These are phyloP conservation scores for Teratosphaeria gauchensis DNA, from an alignment of 2,329 filamentous ascomycete species.

Conservation along the genomic window DNA sequence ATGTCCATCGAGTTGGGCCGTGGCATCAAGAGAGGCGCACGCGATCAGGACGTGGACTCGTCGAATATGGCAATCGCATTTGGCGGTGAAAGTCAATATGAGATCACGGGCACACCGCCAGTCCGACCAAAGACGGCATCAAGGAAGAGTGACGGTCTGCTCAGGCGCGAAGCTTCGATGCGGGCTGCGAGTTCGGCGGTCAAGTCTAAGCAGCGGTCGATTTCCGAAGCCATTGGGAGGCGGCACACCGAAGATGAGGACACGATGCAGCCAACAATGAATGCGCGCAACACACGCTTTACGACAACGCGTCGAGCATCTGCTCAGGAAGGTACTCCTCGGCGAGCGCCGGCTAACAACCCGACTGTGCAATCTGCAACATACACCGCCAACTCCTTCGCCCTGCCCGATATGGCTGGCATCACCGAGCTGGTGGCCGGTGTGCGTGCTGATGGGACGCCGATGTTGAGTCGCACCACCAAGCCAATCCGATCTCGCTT, in stretches of 20 bases:
- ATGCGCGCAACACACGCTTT: conserved; percentile 48
- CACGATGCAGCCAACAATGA: conserved; percentile 27
- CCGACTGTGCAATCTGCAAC: conserved; percentile 31
- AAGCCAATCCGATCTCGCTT: conserved; percentile 44
- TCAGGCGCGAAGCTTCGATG: conserved; percentile 37
- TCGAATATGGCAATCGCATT: conserved; percentile 41
- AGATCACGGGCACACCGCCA: conserved; percentile 33
- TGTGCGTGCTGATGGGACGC: conserved; percentile 48
- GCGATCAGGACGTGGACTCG: conserved; percentile 35
- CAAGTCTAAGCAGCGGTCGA: conserved; percentile 34
- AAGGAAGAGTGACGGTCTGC: conserved; percentile 27
- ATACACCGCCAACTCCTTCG: conserved; percentile 49
- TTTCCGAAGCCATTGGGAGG: conserved; percentile 48
- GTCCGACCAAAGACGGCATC: conserved; percentile 18
- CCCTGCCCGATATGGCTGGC: conserved; percentile 51
- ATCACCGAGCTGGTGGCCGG: conserved; percentile 53
- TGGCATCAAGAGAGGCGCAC: conserved; percentile 32
- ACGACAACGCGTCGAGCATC: conserved; percentile 20
- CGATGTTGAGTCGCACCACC: conserved; percentile 44
- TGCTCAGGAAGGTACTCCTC: conserved; percentile 12
- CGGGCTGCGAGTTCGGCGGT: conserved; percentile 32
- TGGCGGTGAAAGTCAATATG: conserved; percentile 40
- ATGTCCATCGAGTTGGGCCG: conserved; percentile 48
- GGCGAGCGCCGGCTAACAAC: conserved; percentile 18
- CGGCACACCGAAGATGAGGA: conserved; percentile 44